Evolutionary conservation across 257 asterid species (phyloP).

Genomic region (Cynanchum wilfordii): DNA sequence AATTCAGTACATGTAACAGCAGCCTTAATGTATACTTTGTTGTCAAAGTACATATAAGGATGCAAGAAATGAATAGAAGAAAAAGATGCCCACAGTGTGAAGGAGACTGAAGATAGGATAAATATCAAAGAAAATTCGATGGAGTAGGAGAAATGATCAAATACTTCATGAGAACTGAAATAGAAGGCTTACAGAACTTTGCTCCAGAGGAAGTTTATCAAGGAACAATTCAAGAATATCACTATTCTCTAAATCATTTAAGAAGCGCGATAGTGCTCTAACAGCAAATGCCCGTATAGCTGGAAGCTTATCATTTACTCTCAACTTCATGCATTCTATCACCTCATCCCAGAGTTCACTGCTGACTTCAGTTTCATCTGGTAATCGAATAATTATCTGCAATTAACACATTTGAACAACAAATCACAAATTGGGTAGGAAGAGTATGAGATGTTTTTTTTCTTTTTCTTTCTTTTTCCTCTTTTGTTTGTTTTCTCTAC

Average conservation of each 20-base stretch:
- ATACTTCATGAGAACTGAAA: not conserved
- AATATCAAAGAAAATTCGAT: not conserved
- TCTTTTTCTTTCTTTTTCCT: not conserved
- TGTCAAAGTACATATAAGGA: not conserved
- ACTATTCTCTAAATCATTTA: conserved; percentile 63
- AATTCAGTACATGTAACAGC: not conserved
- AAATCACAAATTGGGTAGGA: not conserved
- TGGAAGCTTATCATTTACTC: conserved; percentile 70
- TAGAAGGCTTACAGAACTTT: conserved; percentile 51
- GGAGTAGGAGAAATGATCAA: not conserved
- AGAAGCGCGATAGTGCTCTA: conserved; percentile 87
- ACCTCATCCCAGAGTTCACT: conserved; percentile 91
- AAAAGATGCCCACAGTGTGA: not conserved
- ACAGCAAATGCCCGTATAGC: conserved; percentile 78
- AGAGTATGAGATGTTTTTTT: not conserved
- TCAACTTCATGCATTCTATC: conserved; percentile 67
- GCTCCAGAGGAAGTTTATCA: conserved; percentile 66
- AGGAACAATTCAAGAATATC: conserved; percentile 77
- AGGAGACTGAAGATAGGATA: not conserved
- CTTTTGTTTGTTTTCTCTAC: not conserved
- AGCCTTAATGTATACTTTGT: not conserved
- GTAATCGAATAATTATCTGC: conserved; percentile 85
- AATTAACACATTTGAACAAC: not conserved
- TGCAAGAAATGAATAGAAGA: not conserved
- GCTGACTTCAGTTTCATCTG: conserved; percentile 93